Evolutionary conservation across 2,329 filamentous ascomycete genomes (phyloP), one percentile per base, ranked within the genome.

Genomic region (Sporothrix dimorphospora): DNA sequence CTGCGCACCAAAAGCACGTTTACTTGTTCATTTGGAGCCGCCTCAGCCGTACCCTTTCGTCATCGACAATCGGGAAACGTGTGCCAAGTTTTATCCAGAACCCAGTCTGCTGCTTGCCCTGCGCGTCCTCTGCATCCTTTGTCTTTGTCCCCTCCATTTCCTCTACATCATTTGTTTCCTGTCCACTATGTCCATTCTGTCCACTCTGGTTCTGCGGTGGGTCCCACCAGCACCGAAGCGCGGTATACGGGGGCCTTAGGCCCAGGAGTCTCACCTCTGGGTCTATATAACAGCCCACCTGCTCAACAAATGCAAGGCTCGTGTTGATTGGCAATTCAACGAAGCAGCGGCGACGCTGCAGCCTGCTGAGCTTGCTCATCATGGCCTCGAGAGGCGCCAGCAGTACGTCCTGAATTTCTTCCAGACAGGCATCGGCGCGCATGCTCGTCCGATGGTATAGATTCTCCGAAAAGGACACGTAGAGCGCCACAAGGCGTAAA

Each of bases 61-160:
- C 21, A 55, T 55, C 21, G 24, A 5, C n/a, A 55, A 30, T 30
- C 4, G 51, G 51, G 21, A 30, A 55, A 30, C 2, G 51, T 24
- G 51, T 55, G 51, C 51, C 51, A 11, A 55, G n/a, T 55, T 55
- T 55, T 24, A 55, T 30, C 51, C 51, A 55, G 51, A 55, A 55
- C 24, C 51, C 51, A 27, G 51, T 55, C 51, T 55, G 51, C 21
- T 30, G 51, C n/a, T 55, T 51, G 49, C n/a, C 49, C 49, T 21
- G 19, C 19, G 49, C n/a, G 49, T n/a, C 49, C 49, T 51, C 49
- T 51, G 16, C n/a, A 51, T 51, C 42, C 42, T 45, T 45, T n/a
- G n/a, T n/a, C n/a, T n/a, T n/a, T 51, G 47, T 51, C 47, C 16
- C 19, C 47, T 51, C 16, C n/a, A n/a, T n/a, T n/a, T n/a, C n/a